Evolutionary conservation across 345 rosid species (phyloP), one percentile per base, ranked within the genome.

Genomic region (Eucalyptus coolabah): DNA sequence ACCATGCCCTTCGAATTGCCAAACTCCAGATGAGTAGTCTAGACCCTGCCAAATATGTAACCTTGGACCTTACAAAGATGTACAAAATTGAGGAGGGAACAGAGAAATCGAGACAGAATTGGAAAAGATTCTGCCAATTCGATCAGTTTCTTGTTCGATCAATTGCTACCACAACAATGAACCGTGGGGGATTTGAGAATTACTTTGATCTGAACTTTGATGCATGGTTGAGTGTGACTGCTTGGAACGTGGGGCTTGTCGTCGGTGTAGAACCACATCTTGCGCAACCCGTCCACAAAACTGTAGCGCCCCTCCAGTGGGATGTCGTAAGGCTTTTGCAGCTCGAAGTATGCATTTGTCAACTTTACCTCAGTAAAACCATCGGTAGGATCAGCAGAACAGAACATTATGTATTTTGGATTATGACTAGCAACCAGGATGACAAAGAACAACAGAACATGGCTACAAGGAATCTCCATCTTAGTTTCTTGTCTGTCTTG

Each of bases 1-100:
- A 18, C 92, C 90, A 5, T 90, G 51, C 23, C 93, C 94, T 87
- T 93, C 92, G 30, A 94, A 93, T 91, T 94, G 94, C 94, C 94
- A 93, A 1, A 92, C 91, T 19, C 94, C 94, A 1, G 91, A 89
- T 0, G 91, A 86, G 87, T 93, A 93, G 40, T 91, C 92, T 32
- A 92, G 88, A 23, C 94, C 95, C 94, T 94, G 44, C 83, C 83
- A 3, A 72, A 40, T 77, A 8, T 10, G 30, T 37, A 77, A 77
- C 28, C 47, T 77, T 40, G 45, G 28, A 11, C 5, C 83, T 77
- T 37, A 77, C 47, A 40, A 77, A 40, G 15, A 11, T 2, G 28
- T 77, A 37, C 47, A 37, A 37, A 77, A 10, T 77, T 16, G 5
- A 77, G 83, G 15, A 12, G 2, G 23, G 24, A 69, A 69, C 26